phyloP scores from a whole-genome alignment of 2,329 filamentous ascomycete species.

The Penicillium sp. region DNA sequence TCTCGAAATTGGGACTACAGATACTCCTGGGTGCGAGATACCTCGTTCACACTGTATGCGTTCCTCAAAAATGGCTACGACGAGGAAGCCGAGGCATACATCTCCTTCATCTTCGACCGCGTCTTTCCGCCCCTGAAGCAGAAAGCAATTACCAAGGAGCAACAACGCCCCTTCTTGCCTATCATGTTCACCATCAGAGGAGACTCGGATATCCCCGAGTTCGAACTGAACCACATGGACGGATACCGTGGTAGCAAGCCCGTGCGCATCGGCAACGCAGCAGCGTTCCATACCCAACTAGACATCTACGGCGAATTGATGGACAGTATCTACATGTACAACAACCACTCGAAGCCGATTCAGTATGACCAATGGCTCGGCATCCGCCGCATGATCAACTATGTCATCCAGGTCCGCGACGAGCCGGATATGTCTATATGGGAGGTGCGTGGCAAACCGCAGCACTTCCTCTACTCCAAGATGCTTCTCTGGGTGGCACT shows the following conservation, averaged over 20 bases:
- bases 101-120: conserved; percentile 71
- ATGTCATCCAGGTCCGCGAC: conserved; percentile 64
- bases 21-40: conserved; percentile 73
- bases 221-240: conserved; percentile 65
- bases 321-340: conserved; percentile 73
- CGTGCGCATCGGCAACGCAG: conserved; percentile 73
- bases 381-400: conserved; percentile 65
- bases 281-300: conserved; percentile 71
- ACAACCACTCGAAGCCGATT: conserved; percentile 73
- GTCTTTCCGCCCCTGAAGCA: conserved; percentile 50
- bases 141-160: conserved; percentile 53
- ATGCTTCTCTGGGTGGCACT: conserved; percentile 81
- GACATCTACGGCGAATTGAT: conserved; percentile 78
- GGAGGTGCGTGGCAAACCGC: conserved; percentile 72
- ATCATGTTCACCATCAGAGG: conserved; percentile 81
- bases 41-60: conserved; percentile 73
- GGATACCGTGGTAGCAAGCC: conserved; percentile 68
- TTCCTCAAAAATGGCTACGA: conserved; percentile 71
- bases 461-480: conserved; percentile 78
- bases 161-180: conserved; percentile 54
- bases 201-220: conserved; percentile 68
- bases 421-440: conserved; percentile 77
- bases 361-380: conserved; percentile 73
- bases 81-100: conserved; percentile 72
- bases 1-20: conserved; percentile 48